These are phyloP conservation scores for Lasiosphaeris hirsuta DNA, from an alignment of 495 filamentous ascomycete species.

Conservation along the genomic window DNA sequence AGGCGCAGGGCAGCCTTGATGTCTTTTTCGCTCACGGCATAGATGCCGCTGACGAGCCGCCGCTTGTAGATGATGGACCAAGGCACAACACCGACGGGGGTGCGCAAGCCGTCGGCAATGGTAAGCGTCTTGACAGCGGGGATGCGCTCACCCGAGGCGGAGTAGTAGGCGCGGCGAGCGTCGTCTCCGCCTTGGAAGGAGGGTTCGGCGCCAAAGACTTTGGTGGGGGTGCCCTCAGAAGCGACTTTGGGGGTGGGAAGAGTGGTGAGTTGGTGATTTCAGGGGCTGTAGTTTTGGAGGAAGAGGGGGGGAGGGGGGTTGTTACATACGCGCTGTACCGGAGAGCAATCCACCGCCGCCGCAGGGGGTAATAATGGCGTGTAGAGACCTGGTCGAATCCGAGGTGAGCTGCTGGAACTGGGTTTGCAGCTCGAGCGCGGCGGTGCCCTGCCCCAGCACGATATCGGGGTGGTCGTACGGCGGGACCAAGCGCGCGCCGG, in stretches of 20 bases:
- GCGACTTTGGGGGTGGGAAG: slow-evolving; percentile 36
- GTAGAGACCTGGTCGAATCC: slow-evolving; percentile 36
- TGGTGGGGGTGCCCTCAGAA: slow-evolving; percentile 60
- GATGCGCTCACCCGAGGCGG: slow-evolving; percentile 57
- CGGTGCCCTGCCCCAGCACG: slow-evolving; percentile 87
- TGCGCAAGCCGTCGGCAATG: slow-evolving; percentile 86
- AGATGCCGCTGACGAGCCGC: slow-evolving; percentile 69
- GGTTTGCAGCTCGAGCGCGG: slow-evolving; percentile 74
- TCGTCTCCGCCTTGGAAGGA: slow-evolving; percentile 83
- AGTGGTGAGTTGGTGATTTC: too few species aligned
- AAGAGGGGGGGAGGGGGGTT: too few species aligned
- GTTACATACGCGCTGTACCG: slow-evolving; percentile 58
- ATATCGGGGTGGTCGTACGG: slow-evolving; percentile 92
- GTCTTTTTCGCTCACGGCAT: slow-evolving; percentile 74
- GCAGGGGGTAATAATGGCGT: slow-evolving; percentile 82
- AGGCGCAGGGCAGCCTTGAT: slow-evolving; percentile 74
- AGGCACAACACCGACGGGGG: slow-evolving; percentile 72
- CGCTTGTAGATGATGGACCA: slow-evolving; percentile 78
- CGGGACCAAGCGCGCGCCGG: slow-evolving; percentile 73
- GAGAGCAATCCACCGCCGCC: slow-evolving; percentile 87
- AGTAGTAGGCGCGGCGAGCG: slow-evolving; percentile 61
- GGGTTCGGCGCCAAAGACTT: slow-evolving; percentile 90
- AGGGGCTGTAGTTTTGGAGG: too few species aligned
- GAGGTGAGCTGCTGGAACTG: slow-evolving; percentile 51
- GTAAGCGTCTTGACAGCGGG: slow-evolving; percentile 68